These are phyloP conservation scores for Phialocephala subalpina DNA, from an alignment of 2,329 filamentous ascomycete species.

Conservation along the genomic window DNA sequence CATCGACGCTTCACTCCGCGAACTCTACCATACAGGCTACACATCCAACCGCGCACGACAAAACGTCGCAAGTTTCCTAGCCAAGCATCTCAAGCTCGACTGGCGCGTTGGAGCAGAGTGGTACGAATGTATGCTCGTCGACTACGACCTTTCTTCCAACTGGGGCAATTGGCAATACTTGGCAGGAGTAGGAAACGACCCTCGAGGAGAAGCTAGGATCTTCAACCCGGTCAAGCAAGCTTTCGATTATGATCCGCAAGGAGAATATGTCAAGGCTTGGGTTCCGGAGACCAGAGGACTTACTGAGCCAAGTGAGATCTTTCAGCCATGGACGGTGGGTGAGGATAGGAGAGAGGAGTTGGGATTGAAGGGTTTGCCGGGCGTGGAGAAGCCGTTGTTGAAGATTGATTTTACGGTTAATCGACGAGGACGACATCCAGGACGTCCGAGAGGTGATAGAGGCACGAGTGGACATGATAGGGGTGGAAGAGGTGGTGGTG, in stretches of 20 bases:
- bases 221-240: slow-evolving; percentile 87
- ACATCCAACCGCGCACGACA: slow-evolving; percentile 80
- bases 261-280: slow-evolving; percentile 77
- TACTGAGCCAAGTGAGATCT: slow-evolving; percentile 58
- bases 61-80: slow-evolving; percentile 77
- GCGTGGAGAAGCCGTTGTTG: slow-evolving; percentile 73
- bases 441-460: slow-evolving; percentile 24
- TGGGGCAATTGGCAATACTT: slow-evolving; percentile 89
- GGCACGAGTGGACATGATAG: slow-evolving; percentile 22
- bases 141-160: slow-evolving; percentile 80
- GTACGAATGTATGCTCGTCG: slow-evolving; percentile 78
- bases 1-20: slow-evolving; percentile 80
- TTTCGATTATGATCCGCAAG: slow-evolving; percentile 76
- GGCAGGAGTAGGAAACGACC: slow-evolving; percentile 81
- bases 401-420: slow-evolving; percentile 69
- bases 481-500: slow-evolving; percentile 16
- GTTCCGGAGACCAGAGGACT: slow-evolving; percentile 70
- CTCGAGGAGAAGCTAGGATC: slow-evolving; percentile 70
- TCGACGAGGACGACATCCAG: slow-evolving; percentile 29
- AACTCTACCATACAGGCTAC: slow-evolving; percentile 79
- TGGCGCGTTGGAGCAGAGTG: slow-evolving; percentile 85
- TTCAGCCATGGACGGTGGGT: slow-evolving; percentile 72
- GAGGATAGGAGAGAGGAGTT: slow-evolving; percentile 63
- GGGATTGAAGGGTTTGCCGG: slow-evolving; percentile 64
- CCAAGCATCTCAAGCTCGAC: slow-evolving; percentile 78